These are phyloP conservation scores for Lentinula sp. DNA, from an alignment of 768 basidiomycete species.

Conservation along the genomic window DNA sequence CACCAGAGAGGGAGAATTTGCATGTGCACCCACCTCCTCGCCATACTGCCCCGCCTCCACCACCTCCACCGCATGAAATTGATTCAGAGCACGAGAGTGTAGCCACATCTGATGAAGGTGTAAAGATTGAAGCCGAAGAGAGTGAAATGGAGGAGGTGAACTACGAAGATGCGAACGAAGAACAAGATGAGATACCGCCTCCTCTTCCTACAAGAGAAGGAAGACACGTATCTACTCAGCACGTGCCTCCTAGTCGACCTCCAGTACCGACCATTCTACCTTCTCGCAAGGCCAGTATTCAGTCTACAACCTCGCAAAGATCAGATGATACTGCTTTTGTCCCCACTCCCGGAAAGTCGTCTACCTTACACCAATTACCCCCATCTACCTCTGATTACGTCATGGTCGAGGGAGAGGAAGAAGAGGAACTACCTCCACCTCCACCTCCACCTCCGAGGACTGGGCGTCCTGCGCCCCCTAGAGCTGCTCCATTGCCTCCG, in stretches of 20 bases:
- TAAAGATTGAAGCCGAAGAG: conserved; percentile 63
- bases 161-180: conserved; percentile 47
- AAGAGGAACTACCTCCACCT: conserved; percentile 9
- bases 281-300: conserved; percentile 18
- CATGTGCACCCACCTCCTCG: conserved; percentile 24
- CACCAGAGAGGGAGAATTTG: conserved; percentile 14
- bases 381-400: conserved; percentile 47
- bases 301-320: conserved; percentile 20
- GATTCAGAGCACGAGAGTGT: conserved; percentile 44
- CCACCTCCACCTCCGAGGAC: conserved; percentile 39
- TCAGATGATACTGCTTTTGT: conserved; percentile 8
- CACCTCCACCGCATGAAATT: conserved; percentile 26
- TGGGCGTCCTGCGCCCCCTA: conserved; percentile 26
- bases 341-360: not conserved
- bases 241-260: conserved; percentile 21
- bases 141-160: conserved; percentile 67
- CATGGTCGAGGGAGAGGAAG: conserved; percentile 52
- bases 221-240: conserved; percentile 17
- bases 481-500: conserved; percentile 33
- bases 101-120: conserved; percentile 50
- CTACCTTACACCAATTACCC: not conserved
- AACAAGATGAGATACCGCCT: conserved; percentile 44
- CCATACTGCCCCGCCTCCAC: conserved; percentile 21
- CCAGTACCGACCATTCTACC: conserved; percentile 31
- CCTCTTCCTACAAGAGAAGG: conserved; percentile 46